phyloP scores from a whole-genome alignment of 2,329 filamentous ascomycete genomes.

The Penicillium decumbens region DNA sequence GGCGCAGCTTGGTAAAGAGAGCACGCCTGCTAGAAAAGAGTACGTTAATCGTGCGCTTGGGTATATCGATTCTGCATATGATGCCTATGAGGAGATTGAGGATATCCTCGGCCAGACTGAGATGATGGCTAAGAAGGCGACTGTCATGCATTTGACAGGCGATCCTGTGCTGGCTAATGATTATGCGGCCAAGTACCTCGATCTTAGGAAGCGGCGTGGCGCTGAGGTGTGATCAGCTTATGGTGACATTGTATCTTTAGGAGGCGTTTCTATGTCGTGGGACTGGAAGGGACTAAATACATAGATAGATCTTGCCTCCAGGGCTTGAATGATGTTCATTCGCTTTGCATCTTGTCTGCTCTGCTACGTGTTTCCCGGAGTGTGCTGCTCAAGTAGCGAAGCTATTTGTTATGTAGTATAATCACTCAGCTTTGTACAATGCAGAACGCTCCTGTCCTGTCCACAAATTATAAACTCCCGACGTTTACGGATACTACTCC shows the following conservation, averaged over 20 bases:
- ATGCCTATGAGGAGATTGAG: constrained; percentile 62
- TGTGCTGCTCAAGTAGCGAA: not conserved
- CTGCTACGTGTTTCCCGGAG: not conserved
- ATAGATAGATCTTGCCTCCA: not conserved
- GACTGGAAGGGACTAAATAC: not conserved
- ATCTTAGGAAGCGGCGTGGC: constrained; percentile 47
- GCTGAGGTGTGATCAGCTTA: constrained; percentile 10
- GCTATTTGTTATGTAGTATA: not conserved
- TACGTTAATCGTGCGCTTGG: constrained; percentile 56
- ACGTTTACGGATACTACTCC: not conserved
- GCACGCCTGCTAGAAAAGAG: constrained; percentile 46
- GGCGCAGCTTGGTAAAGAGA: constrained; percentile 19
- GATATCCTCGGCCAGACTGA: constrained; percentile 69
- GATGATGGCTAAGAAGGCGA: constrained; percentile 76
- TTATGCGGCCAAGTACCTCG: constrained; percentile 61
- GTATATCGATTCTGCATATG: constrained; percentile 60
- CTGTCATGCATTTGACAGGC: constrained; percentile 66
- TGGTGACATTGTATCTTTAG: constrained; percentile 3
- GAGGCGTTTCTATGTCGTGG: not conserved
- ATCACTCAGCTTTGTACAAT: not conserved
- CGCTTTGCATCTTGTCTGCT: not conserved
- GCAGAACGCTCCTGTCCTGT: not conserved
- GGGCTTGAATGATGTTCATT: not conserved
- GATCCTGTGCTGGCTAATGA: constrained; percentile 62
- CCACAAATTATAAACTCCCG: not conserved